Evolutionary conservation across 1,284 basidiomycete genomes (phyloP).

Genomic region (Rhodotorula mucilaginosa): DNA sequence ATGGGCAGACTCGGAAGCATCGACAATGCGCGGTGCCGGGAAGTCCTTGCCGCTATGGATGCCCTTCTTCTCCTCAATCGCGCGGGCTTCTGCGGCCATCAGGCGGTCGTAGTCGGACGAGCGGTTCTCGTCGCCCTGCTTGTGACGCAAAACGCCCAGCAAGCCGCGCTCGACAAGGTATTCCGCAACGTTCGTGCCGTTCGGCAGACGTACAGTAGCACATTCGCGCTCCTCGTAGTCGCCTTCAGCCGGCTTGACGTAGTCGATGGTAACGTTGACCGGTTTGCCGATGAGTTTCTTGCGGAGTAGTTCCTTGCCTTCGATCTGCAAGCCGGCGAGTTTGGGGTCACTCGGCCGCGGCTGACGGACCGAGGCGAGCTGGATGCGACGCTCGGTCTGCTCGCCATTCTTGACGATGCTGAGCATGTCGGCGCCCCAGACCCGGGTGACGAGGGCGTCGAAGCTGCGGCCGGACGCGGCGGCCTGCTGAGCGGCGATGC

Average conservation of each 20-base stretch:
- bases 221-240: slow-evolving; percentile 91
- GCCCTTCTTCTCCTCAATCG: slow-evolving; percentile 68
- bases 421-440: slow-evolving; percentile 92
- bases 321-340: slow-evolving; percentile 82
- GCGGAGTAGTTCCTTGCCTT: slow-evolving; percentile 85
- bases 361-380: slow-evolving; percentile 55
- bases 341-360: slow-evolving; percentile 73
- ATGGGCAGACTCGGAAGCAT: slow-evolving; percentile 78
- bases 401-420: slow-evolving; percentile 67
- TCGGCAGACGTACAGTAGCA: slow-evolving; percentile 65
- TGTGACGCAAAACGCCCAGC: slow-evolving; percentile 84
- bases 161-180: slow-evolving; percentile 90
- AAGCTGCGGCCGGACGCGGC: slow-evolving; percentile 52
- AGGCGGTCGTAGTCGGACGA: slow-evolving; percentile 92
- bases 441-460: slow-evolving; percentile 77
- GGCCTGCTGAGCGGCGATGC: slow-evolving; percentile 8
- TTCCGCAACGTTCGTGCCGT: slow-evolving; percentile 70
- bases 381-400: slow-evolving; percentile 74
- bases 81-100: slow-evolving; percentile 85
- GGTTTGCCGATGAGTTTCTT: slow-evolving; percentile 87
- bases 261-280: slow-evolving; percentile 79
- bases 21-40: slow-evolving; percentile 64
- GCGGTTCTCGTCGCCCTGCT: slow-evolving; percentile 86
- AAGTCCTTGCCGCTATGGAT: slow-evolving; percentile 91
- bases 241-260: slow-evolving; percentile 85